Base-by-base conservation (phyloP, 345 rosid genomes). In the Xanthoceras sorbifolium region DNA sequence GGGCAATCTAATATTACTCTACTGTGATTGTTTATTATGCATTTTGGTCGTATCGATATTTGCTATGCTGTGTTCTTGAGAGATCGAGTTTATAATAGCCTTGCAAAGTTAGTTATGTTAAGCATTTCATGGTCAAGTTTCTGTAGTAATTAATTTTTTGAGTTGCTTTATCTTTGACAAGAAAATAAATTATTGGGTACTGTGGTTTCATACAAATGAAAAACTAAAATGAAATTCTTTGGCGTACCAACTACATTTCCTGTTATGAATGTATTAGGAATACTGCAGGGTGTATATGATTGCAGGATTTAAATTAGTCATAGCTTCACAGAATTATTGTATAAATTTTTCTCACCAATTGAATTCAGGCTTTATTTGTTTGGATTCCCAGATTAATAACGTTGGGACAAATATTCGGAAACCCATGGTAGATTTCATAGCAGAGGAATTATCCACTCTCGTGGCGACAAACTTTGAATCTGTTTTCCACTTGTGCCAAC, bases 381-480 rank as follows among this genome's bases (percentile, higher is more conserved):
- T 59, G 25, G 62, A n/a, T 73, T 65, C 72, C 22, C 72, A 93
- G 95, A 82, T 91, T 10, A 93, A 92, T 62, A 93, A 90, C 81
- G 97, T 90, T 6, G 98, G 98, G 75, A 90, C 90, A 28, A 89
- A 87, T 52, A 85, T 90, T 5, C 85, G 92, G 74, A 93, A 90
- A 81, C 93, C 94, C 6, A 88, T 81, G 81, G 76, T 87, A 3
- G 93, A 92, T 44, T 84, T 86, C 74, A 92, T 86, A 0, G 71
- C 83, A 6, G 89, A 67, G 63, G 98, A 93, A 42, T 83, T 89
- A 75, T 87, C 94, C 20, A 71, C 67, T 62, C 92, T 93, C 67
- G 36, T 93, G 81, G 72, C 86, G 0, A 90, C 91, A 75, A 93
- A 93, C 79, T 85, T 93, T 6, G 94, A 92, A 84, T 90, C 98